phyloP scores from a whole-genome alignment of 768 basidiomycete genomes.

The Agaricus sinodeliciosus region DNA sequence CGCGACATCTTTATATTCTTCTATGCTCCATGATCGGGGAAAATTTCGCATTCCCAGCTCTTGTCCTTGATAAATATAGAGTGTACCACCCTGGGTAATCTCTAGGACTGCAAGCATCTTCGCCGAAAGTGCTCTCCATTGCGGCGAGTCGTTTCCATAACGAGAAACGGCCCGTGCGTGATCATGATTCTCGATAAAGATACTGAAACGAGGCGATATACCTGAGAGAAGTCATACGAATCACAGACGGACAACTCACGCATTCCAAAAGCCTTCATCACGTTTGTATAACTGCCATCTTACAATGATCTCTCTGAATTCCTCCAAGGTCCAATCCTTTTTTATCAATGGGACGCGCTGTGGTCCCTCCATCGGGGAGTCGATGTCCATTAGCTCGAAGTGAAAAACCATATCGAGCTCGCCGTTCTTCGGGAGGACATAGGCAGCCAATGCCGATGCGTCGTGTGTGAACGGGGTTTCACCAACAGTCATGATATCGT shows the following conservation, averaged over 20 bases:
- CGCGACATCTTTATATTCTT: constrained; percentile 69
- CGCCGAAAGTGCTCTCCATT: constrained; percentile 51
- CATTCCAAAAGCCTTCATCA: constrained; percentile 60
- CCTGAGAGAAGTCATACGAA: background rate
- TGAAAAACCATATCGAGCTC: constrained; percentile 64
- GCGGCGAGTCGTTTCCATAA: constrained; percentile 53
- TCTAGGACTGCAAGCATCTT: constrained; percentile 63
- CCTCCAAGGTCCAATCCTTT: constrained; percentile 43
- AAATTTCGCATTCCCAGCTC: constrained; percentile 67
- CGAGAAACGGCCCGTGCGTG: constrained; percentile 58
- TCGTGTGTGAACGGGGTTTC: constrained; percentile 56
- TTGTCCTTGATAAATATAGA: constrained; percentile 72
- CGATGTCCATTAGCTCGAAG: constrained; percentile 57
- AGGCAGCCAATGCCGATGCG: constrained; percentile 42
- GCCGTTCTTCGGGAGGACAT: constrained; percentile 50
- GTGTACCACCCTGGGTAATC: constrained; percentile 55
- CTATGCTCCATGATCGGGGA: constrained; percentile 55
- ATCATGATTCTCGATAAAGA: constrained; percentile 70
- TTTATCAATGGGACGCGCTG: constrained; percentile 32
- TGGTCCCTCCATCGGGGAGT: constrained; percentile 31
- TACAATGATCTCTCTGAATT: constrained; percentile 39
- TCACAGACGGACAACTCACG: constrained; percentile 30
- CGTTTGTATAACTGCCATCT: constrained; percentile 58
- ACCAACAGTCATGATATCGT: constrained; percentile 59
- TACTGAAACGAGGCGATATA: constrained; percentile 23